Base-by-base conservation (phyloP, 1,284 basidiomycete genomes). In the Fomitopsis schrenkii region DNA sequence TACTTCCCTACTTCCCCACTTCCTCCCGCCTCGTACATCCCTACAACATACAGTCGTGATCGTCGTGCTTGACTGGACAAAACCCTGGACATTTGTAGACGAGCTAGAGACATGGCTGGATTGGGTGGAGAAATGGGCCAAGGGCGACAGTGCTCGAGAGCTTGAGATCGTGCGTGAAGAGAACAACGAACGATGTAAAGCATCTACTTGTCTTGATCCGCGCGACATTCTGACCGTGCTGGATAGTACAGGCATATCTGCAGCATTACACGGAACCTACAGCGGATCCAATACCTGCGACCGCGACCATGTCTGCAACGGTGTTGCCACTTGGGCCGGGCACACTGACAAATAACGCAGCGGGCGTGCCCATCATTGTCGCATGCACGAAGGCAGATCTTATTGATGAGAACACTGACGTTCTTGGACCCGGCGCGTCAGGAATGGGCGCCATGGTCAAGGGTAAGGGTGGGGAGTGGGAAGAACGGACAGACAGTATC, bases 31-130 rank as follows among this genome's bases (percentile, higher is more conserved):
- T 5, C 80, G 82, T 61, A 77, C 83, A 17, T 80, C 86, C 5
- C 74, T 95, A 9, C 81, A 87, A 41, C 91, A 97, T 69, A 92
- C 94, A 0, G 81, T 95, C 14, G 85, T 95, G 55, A 79, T 98
- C 67, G 91, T 98, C 67, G 84, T 90, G 0, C 80, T 98, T n/a
- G 97, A 99, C 74, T 98, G 96, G 97, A 95, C 94, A 66, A 85
- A 86, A 67, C 97, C 97, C 0, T 95, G 93, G 86, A 85, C 88
- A 0, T 98, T 98, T 75, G 75, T 97, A 1, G 86, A 90, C n/a
- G 92, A 98, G 70, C 78, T 99, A 5, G 79, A 91, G 62, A 84
- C 80, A 48, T 98, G 97, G 97, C 77, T 98, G 52, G 76, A 75
- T 58, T 94, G 93, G 91, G 80, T 97, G 17, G 92, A 95, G 68